Conservation (phyloP, 371 early-diverging fungal genomes). For the Phascolomyces articulosus region DNA sequence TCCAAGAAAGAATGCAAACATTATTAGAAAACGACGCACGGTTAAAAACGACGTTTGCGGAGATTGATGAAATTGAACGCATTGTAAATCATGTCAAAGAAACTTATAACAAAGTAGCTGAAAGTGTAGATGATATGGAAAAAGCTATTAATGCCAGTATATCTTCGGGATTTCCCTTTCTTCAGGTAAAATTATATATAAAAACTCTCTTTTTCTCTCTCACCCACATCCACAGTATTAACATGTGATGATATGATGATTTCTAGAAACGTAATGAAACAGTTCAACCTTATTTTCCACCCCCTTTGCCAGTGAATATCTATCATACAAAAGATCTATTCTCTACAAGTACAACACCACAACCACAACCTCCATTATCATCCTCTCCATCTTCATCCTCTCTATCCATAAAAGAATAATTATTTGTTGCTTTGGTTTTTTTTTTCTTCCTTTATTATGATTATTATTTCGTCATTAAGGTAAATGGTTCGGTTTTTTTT, state of each 20-base stretch:
- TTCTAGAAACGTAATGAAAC: conserved; percentile 8
- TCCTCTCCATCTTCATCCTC: too few relatives aligned
- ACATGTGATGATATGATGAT: not conserved
- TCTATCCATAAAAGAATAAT: not conserved
- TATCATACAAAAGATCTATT: conserved; percentile 34
- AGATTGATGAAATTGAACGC: conserved; percentile 45
- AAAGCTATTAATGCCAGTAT: conserved; percentile 31
- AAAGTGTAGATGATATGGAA: conserved; percentile 42
- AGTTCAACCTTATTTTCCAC: conserved; percentile 53
- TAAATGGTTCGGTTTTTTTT: not conserved
- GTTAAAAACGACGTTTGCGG: conserved; percentile 29
- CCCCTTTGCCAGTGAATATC: conserved; percentile 44
- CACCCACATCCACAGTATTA: too few relatives aligned
- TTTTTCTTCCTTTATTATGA: not conserved
- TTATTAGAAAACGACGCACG: conserved; percentile 24
- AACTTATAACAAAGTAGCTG: conserved; percentile 39
- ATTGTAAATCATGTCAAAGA: conserved; percentile 34
- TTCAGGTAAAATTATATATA: conserved; percentile 17
- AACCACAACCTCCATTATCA: too few relatives aligned
- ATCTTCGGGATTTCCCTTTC: conserved; percentile 20
- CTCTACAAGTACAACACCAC: not conserved
- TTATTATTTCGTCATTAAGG: too few relatives aligned
- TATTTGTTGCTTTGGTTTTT: not conserved
- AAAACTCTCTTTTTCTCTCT: too few relatives aligned
- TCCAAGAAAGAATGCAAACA: conserved; percentile 8